Percentiles rank a stretch among this genome's conserved stretches.
Conservation (phyloP, 1,284 basidiomycete genomes). For the Ceratorhiza oryzae-sativae region DNA sequence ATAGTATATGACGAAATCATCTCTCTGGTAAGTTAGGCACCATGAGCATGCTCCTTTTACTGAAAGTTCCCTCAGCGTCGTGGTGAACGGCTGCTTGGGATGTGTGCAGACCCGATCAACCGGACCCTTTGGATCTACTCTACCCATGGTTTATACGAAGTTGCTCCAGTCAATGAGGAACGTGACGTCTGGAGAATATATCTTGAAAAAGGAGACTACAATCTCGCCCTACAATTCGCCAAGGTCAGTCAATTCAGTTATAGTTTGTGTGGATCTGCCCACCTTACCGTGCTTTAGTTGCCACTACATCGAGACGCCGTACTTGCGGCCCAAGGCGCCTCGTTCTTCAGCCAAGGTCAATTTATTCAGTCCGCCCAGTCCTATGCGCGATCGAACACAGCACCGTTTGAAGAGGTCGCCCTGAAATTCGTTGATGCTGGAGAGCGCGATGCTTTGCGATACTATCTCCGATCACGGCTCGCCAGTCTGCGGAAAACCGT, state of each 20-base stretch:
- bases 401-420: slow-evolving; percentile 90
- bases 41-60: slow-evolving; percentile 4
- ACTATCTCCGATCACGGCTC: slow-evolving; percentile 87
- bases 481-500: slow-evolving; percentile 83
- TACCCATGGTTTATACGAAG: slow-evolving; percentile 87
- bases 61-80: slow-evolving; percentile 47
- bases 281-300: slow-evolving; percentile 59
- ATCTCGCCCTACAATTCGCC: slow-evolving; percentile 79
- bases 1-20: slow-evolving; percentile 84
- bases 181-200: slow-evolving; percentile 95
- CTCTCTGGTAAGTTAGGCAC: slow-evolving; percentile 66
- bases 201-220: slow-evolving; percentile 78
- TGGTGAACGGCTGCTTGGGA: slow-evolving; percentile 71
- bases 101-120: slow-evolving; percentile 83
- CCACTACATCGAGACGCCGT: slow-evolving; percentile 85
- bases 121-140: slow-evolving; percentile 97
- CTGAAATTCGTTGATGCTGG: slow-evolving; percentile 89
- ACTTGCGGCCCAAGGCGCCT: slow-evolving; percentile 83
- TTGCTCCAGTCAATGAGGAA: slow-evolving; percentile 87
- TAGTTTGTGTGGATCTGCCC: not conserved
- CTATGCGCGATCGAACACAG: slow-evolving; percentile 86
- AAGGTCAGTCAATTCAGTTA: slow-evolving; percentile 61
- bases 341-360: slow-evolving; percentile 80
- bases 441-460: slow-evolving; percentile 91
- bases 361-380: slow-evolving; percentile 92